A percentile compares a stretch with the other conserved stretches of the same genome.
These are phyloP conservation scores for Aegle marmelos DNA, from an alignment of 345 rosid species.

Conservation along the genomic window DNA sequence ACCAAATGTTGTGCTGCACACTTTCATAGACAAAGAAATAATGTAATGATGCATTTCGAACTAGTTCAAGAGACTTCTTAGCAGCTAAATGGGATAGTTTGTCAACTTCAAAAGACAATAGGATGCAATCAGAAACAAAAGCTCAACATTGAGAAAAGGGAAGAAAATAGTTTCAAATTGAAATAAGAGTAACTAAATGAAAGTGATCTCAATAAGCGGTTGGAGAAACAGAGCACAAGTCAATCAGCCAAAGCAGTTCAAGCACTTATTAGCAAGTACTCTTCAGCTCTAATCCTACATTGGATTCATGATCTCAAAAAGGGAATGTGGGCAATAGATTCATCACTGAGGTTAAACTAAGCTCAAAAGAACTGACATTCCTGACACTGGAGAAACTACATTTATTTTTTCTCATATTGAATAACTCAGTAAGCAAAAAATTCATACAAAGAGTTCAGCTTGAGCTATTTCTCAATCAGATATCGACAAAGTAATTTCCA, in stretches of 20 bases:
- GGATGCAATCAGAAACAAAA: neutral
- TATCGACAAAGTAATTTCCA: conserved; percentile 17
- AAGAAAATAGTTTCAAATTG: neutral
- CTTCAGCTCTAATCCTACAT: neutral
- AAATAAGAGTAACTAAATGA: neutral
- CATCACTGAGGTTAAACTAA: neutral
- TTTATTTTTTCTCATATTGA: conserved; percentile 3
- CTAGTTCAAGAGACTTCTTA: neutral
- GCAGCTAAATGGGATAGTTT: neutral
- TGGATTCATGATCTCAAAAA: neutral
- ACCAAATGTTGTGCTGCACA: neutral
- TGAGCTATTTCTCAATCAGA: conserved; percentile 17
- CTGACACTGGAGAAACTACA: neutral
- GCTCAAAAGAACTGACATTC: neutral
- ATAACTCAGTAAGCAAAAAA: conserved; percentile 8
- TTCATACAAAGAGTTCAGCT: conserved; percentile 10
- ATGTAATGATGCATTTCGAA: neutral
- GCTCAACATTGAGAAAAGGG: neutral
- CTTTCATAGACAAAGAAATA: neutral
- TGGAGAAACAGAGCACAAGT: neutral
- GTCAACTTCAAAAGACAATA: neutral
- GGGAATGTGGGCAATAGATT: conserved; percentile 8
- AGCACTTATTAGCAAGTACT: conserved; percentile 6
- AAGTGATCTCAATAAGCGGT: neutral
- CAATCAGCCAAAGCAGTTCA: neutral